Conservation (phyloP, 2,329 filamentous ascomycete genomes). For the Davidsoniella neocaledoniae region DNA sequence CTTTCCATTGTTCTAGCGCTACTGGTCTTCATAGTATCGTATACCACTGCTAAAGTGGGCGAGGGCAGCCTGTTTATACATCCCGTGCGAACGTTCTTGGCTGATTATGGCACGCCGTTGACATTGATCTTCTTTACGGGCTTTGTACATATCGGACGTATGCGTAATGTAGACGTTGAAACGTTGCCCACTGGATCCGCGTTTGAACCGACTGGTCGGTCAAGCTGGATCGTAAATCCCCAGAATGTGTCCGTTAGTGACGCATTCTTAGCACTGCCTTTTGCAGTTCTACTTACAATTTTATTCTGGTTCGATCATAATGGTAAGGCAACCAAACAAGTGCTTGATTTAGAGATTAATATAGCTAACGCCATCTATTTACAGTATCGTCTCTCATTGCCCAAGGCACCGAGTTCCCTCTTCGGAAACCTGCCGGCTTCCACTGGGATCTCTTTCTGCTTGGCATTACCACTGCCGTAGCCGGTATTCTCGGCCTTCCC, state of each 20-base stretch:
- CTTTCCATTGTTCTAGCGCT: conserved; percentile 61
- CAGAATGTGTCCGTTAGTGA: conserved; percentile 60
- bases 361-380: background rate
- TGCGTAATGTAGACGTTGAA: conserved; percentile 52
- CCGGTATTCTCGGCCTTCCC: conserved; percentile 59
- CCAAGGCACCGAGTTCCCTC: conserved; percentile 67
- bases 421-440: conserved; percentile 66
- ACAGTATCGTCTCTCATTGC: conserved; percentile 66
- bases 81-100: conserved; percentile 62
- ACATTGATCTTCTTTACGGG: conserved; percentile 79
- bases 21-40: conserved; percentile 62
- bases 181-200: conserved; percentile 59
- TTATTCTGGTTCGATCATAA: conserved; percentile 88
- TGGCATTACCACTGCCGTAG: conserved; percentile 58
- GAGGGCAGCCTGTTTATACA: conserved; percentile 56
- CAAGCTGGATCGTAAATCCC: conserved; percentile 65
- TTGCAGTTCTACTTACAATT: conserved; percentile 66
- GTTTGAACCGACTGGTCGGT: conserved; percentile 59
- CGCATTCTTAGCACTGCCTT: conserved; percentile 73
- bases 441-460: conserved; percentile 77
- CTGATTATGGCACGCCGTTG: conserved; percentile 76
- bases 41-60: conserved; percentile 56
- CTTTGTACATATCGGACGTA: conserved; percentile 72
- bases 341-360: background rate
- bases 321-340: conserved; percentile 28